phyloP scores from a whole-genome alignment of 768 basidiomycete genomes.

The Pleurotus citrinopileatus region DNA sequence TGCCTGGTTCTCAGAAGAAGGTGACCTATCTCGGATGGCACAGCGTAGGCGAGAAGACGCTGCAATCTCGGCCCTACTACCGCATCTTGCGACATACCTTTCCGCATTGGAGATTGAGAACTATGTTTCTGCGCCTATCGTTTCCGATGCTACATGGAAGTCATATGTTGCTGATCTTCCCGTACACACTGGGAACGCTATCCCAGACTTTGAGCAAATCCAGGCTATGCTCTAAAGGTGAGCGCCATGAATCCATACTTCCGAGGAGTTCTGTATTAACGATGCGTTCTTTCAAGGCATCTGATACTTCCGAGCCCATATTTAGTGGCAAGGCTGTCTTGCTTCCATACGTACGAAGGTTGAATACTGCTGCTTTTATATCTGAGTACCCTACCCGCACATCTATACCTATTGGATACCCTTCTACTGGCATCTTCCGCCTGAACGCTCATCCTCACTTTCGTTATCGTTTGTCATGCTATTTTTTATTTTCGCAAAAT shows the following conservation, averaged over 20 bases:
- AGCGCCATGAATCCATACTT: neutral
- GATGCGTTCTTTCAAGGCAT: neutral
- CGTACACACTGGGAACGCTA: slow-evolving; percentile 40
- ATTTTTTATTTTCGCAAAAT: neutral
- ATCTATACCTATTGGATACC: neutral
- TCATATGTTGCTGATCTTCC: slow-evolving; percentile 37
- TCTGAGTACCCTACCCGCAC: neutral
- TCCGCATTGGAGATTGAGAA: slow-evolving; percentile 42
- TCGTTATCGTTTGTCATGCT: neutral
- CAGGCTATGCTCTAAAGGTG: slow-evolving; percentile 43
- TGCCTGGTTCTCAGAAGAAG: slow-evolving; percentile 59
- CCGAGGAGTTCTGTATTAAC: neutral
- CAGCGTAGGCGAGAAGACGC: slow-evolving; percentile 47
- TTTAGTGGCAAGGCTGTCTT: no score
- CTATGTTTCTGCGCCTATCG: slow-evolving; percentile 52
- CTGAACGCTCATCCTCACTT: no score
- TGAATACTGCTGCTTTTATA: no score
- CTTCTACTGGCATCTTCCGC: neutral
- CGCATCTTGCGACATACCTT: slow-evolving; percentile 38
- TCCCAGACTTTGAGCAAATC: slow-evolving; percentile 31
- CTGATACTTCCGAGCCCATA: no score
- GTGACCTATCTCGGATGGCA: slow-evolving; percentile 40
- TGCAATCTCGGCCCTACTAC: slow-evolving; percentile 42
- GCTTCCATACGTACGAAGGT: no score
- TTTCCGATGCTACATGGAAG: slow-evolving; percentile 50